Evolutionary conservation across 2,329 filamentous ascomycete species (phyloP).

Genomic region (Pseudocercospora fijiensis): DNA sequence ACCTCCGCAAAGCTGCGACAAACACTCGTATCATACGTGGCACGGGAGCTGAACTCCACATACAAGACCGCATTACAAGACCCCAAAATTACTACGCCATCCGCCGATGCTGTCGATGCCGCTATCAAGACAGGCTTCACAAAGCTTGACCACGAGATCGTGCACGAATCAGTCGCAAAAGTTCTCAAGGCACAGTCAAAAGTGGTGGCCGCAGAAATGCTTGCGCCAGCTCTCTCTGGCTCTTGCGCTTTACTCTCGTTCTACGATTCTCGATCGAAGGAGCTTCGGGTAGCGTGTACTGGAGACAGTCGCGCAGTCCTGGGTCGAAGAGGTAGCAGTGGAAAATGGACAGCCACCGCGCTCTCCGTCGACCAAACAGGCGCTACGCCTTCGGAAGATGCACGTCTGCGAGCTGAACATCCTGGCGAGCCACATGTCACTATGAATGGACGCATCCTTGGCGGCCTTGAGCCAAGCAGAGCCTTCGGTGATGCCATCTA

Average conservation of each 20-base stretch:
- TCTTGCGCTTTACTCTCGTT: slow-evolving; percentile 95
- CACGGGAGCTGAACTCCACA: slow-evolving; percentile 85
- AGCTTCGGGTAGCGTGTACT: slow-evolving; percentile 90
- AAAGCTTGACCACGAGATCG: slow-evolving; percentile 88
- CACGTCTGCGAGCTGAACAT: slow-evolving; percentile 79
- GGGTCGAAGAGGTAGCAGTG: slow-evolving; percentile 71
- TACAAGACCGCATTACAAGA: slow-evolving; percentile 72
- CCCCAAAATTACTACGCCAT: slow-evolving; percentile 61
- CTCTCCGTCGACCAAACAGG: slow-evolving; percentile 94
- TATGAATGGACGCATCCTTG: slow-evolving; percentile 83
- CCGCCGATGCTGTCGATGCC: slow-evolving; percentile 76
- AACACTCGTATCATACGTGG: slow-evolving; percentile 86
- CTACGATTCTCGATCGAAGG: slow-evolving; percentile 84
- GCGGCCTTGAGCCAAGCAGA: slow-evolving; percentile 85
- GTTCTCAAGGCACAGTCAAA: slow-evolving; percentile 87
- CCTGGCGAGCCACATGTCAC: slow-evolving; percentile 87
- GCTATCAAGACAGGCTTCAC: slow-evolving; percentile 93
- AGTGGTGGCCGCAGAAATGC: slow-evolving; percentile 82
- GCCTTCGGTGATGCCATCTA: slow-evolving; percentile 96
- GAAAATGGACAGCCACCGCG: slow-evolving; percentile 89
- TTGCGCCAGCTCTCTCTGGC: slow-evolving; percentile 92
- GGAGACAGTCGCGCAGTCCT: slow-evolving; percentile 95
- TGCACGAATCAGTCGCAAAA: slow-evolving; percentile 87
- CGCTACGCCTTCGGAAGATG: slow-evolving; percentile 78
- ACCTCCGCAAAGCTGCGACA: slow-evolving; percentile 95